A percentile compares a stretch with the other conserved stretches of the same genome.
Evolutionary conservation across 805 yeast genomes (phyloP).

Genomic region (Saccharomycopsis sp.): DNA sequence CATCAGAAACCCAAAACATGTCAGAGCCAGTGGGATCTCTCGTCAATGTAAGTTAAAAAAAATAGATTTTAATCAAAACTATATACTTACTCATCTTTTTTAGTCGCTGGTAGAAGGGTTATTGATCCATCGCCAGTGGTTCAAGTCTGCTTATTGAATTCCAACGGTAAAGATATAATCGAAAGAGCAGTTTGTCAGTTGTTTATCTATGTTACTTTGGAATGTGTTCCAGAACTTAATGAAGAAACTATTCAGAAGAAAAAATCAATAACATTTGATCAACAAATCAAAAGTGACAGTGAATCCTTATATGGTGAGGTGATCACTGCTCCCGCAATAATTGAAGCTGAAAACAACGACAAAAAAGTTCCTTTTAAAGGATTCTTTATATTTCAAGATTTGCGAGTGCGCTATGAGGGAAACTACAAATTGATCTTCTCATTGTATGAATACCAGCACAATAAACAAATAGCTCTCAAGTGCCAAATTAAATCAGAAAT

Average conservation of each 20-base stretch:
- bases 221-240: constrained; percentile 8
- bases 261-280: not conserved
- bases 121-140: constrained; percentile 27
- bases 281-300: not conserved
- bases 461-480: constrained; percentile 10
- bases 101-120: constrained; percentile 25
- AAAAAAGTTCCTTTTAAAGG: constrained; percentile 13
- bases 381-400: constrained; percentile 24
- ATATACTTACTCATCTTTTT: not conserved
- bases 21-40: constrained; percentile 27
- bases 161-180: constrained; percentile 24
- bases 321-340: constrained; percentile 19
- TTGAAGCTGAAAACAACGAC: constrained; percentile 12
- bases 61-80: not conserved
- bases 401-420: constrained; percentile 26
- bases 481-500: constrained; percentile 19
- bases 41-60: constrained; percentile 18
- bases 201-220: constrained; percentile 8
- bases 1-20: constrained; percentile 25
- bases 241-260: not conserved
- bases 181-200: constrained; percentile 18
- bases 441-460: constrained; percentile 21
- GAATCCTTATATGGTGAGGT: constrained; percentile 20
- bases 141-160: constrained; percentile 18
- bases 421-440: constrained; percentile 22